A percentile compares a stretch with the other conserved stretches of the same genome.
phyloP scores from a whole-genome alignment of 768 basidiomycete genomes.

The Leccinum pellstonianum region DNA sequence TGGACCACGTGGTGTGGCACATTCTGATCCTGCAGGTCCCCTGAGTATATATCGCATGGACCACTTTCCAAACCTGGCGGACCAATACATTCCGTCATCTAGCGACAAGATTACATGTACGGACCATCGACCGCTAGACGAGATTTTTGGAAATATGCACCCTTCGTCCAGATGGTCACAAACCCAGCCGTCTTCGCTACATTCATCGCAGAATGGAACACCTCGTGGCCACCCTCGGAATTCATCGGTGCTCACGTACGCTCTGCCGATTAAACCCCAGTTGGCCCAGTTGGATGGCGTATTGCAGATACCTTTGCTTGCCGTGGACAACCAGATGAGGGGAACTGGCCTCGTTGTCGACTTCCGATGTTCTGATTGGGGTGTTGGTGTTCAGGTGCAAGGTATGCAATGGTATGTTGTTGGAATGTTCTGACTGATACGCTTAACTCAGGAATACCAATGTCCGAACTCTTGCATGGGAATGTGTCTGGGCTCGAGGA shows the following conservation, averaged over 20 bases:
- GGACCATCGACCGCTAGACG: conserved; percentile 29
- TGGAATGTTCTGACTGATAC: neutral
- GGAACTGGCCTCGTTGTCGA: conserved; percentile 21
- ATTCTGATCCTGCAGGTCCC: neutral
- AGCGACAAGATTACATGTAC: conserved; percentile 29
- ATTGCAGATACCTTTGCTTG: conserved; percentile 23
- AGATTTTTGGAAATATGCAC: conserved; percentile 21
- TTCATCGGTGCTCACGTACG: conserved; percentile 14
- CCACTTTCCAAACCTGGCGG: conserved; percentile 7
- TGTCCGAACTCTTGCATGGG: conserved; percentile 25
- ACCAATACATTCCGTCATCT: conserved; percentile 29
- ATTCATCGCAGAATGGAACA: conserved; percentile 3
- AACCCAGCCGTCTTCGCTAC: neutral
- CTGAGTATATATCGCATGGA: neutral
- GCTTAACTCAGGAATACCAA: conserved; percentile 20
- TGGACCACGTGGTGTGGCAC: neutral
- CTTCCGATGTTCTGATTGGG: conserved; percentile 25
- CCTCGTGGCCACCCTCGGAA: conserved; percentile 2
- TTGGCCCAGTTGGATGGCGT: conserved; percentile 21
- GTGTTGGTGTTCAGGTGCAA: conserved; percentile 21
- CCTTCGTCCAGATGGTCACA: neutral
- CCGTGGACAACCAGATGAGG: conserved; percentile 20
- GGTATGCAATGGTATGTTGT: conserved; percentile 8
- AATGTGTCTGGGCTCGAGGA: conserved; percentile 21
- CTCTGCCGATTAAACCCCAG: conserved; percentile 21